Base-by-base conservation (phyloP, 495 filamentous ascomycete species). In the Tuber melanosporum region DNA sequence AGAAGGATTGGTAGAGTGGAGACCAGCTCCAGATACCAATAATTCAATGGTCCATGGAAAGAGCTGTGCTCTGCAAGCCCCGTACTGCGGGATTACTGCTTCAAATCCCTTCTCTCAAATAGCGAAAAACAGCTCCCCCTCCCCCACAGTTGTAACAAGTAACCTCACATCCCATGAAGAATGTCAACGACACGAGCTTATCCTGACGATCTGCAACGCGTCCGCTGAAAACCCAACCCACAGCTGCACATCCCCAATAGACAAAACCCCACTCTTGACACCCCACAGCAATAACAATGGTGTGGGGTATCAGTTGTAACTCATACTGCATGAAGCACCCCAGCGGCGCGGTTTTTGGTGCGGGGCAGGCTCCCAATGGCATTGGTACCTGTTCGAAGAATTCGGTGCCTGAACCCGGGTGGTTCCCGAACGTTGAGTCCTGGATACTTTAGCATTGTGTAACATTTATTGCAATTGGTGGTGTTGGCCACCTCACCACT, bases 291-390 rank as follows among this genome's bases (percentile, higher is more conserved):
- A 62, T 15, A n/a, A 12, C 4, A 52, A 32, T 32, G 12, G 52
- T 3, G 26, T 62, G 52, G 52, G 12, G 52, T 62, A 12, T 62
- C 4, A 14, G 52, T 62, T 62, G 52, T 62, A 62, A 62, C 52
- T 62, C 52, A 62, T 62, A 62, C 52, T 62, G 52, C 52, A 62
- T 32, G 52, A 62, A 62, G 52, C 52, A 32, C 52, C 32, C n/a
- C 52, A n/a, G 52, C 10, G 52, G 52, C 52, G 52, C 52, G 52
- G 52, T 32, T 62, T 26, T 32, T 62, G 26, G 26, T 15, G 52
- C 52, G n/a, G 52, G 52, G 52, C n/a, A 62, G n/a, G 52, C n/a
- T 62, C n/a, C 47, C 22, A 62, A 62, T 62, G 3, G n/a, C 3
- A 32, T 62, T 62, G n/a, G 52, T 62, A 62, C 52, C 52, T 62